Conservation (phyloP, 768 basidiomycete genomes). For the Hebeloma cylindrosporum region DNA sequence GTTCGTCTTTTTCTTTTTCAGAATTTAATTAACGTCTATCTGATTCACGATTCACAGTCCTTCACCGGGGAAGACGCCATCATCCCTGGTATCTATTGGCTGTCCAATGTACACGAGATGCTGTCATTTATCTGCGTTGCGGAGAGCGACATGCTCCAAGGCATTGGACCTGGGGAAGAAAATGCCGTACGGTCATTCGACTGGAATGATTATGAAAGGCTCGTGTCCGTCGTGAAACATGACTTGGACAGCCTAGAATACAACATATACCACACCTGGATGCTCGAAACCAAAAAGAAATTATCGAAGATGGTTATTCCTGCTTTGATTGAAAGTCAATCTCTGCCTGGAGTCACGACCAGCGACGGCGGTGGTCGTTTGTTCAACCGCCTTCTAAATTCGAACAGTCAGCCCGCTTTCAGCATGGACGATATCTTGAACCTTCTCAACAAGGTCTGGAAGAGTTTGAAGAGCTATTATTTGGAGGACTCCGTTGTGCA, state of each 20-base stretch:
- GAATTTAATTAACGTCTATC: not conserved
- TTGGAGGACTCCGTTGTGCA: slow-evolving; percentile 97
- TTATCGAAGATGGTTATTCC: slow-evolving; percentile 98
- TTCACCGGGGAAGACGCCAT: slow-evolving; percentile 94
- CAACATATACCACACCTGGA: slow-evolving; percentile 99
- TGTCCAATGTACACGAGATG: slow-evolving; percentile 99
- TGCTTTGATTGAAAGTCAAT: slow-evolving; percentile 97
- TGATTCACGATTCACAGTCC: slow-evolving; percentile 48
- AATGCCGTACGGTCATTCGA: slow-evolving; percentile 89
- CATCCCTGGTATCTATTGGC: slow-evolving; percentile 96
- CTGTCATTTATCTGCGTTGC: slow-evolving; percentile 98
- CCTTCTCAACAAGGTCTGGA: slow-evolving; percentile 96
- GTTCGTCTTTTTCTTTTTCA: slow-evolving; percentile 45
- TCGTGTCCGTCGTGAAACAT: slow-evolving; percentile 98
- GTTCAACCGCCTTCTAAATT: slow-evolving; percentile 89
- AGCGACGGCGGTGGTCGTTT: slow-evolving; percentile 90
- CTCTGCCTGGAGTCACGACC: slow-evolving; percentile 95
- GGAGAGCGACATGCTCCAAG: slow-evolving; percentile 98
- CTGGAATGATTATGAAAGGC: slow-evolving; percentile 94
- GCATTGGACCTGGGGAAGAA: slow-evolving; percentile 95
- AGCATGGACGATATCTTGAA: slow-evolving; percentile 99
- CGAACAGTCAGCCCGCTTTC: slow-evolving; percentile 85
- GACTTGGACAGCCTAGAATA: slow-evolving; percentile 98
- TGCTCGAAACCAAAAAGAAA: slow-evolving; percentile 96
- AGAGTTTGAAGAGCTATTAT: slow-evolving; percentile 96